Conservation (phyloP, 208 protist species). For the Leishmania major region DNA sequence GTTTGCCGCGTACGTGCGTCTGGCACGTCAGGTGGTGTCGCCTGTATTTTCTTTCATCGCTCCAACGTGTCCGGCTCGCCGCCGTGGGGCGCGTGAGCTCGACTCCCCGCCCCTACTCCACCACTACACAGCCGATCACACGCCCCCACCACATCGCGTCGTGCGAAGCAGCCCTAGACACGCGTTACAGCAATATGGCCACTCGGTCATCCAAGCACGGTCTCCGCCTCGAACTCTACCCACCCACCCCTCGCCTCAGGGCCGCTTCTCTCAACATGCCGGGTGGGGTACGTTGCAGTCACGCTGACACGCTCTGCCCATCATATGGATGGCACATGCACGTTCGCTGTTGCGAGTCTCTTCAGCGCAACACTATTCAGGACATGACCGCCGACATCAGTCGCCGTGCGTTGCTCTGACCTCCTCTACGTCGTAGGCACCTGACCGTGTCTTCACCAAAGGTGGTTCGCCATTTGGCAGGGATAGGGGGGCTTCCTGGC, state of each 20-base stretch:
- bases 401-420: background rate
- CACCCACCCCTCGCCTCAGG: background rate
- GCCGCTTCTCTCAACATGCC: background rate
- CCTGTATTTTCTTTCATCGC: background rate
- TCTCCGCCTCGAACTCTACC: background rate
- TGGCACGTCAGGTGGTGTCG: background rate
- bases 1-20: background rate
- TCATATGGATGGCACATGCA: background rate
- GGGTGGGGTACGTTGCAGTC: background rate
- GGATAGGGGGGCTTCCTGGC: background rate
- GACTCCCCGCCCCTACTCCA: too few species aligned
- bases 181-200: background rate
- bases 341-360: background rate
- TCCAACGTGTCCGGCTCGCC: background rate
- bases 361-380: background rate
- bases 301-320: background rate
- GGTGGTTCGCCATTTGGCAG: background rate
- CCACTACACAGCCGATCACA: background rate
- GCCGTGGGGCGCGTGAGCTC: background rate
- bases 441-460: background rate
- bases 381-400: background rate
- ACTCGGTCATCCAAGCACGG: background rate
- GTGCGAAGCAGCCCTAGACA: background rate
- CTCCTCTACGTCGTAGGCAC: background rate
- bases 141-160: background rate